Evolutionary conservation across 2,329 filamentous ascomycete species (phyloP).

Genomic region (Microdochium paspali): DNA sequence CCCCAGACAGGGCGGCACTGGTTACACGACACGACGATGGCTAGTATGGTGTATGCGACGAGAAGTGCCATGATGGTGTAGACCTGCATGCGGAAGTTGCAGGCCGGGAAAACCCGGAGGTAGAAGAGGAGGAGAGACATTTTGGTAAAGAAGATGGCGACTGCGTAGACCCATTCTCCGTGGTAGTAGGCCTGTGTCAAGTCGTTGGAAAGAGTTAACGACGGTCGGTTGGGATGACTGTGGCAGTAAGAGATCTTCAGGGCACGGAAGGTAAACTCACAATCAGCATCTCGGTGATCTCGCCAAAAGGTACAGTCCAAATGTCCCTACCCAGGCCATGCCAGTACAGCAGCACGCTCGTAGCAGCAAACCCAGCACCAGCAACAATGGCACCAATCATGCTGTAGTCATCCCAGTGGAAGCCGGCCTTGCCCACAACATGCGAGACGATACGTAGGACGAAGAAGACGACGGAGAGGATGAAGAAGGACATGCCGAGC

Average conservation of each 20-base stretch:
- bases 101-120: background rate
- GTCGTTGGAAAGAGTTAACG: too few species aligned
- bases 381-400: too few species aligned
- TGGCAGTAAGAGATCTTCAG: too few species aligned
- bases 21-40: slow-evolving; percentile 14
- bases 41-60: slow-evolving; percentile 1
- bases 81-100: background rate
- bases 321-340: background rate
- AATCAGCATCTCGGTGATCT: background rate
- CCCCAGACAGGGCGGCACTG: slow-evolving; percentile 22
- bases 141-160: background rate
- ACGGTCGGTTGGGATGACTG: too few species aligned
- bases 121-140: background rate
- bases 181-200: background rate
- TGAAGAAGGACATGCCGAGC: too few species aligned
- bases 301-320: background rate
- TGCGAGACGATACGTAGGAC: too few species aligned
- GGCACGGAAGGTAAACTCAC: too few species aligned
- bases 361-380: too few species aligned
- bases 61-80: background rate
- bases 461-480: too few species aligned
- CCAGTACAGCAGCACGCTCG: too few species aligned
- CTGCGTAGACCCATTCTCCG: background rate
- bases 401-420: too few species aligned
- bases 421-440: too few species aligned